These are phyloP conservation scores for Gynandropsis gynandra DNA, from an alignment of 345 rosid genomes.

Conservation along the genomic window DNA sequence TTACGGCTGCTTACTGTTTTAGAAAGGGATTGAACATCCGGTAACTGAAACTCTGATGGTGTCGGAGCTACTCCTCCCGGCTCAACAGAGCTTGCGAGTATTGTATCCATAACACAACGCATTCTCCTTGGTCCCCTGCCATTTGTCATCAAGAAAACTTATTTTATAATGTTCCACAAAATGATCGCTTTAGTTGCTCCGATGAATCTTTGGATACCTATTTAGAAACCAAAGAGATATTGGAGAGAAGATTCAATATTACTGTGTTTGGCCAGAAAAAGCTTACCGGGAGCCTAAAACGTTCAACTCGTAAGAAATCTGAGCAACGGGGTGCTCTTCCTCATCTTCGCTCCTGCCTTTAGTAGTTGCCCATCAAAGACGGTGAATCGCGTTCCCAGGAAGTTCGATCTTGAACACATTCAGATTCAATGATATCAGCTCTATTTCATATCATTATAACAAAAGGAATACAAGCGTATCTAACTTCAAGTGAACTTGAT, in stretches of 20 bases:
- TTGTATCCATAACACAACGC: conserved; percentile 50
- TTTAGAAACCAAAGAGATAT: not conserved
- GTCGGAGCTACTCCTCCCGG: conserved; percentile 21
- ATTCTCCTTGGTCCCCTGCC: conserved; percentile 79
- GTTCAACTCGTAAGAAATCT: conserved; percentile 60
- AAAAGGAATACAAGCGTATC: not conserved
- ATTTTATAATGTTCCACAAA: too few species aligned
- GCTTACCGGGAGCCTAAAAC: conserved; percentile 60
- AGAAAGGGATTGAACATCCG: conserved; percentile 45
- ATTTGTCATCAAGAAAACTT: conserved; percentile 2
- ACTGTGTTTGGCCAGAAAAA: not conserved
- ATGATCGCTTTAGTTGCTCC: not conserved
- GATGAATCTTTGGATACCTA: not conserved
- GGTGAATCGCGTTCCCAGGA: conserved; percentile 67
- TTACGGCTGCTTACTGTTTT: conserved; percentile 14
- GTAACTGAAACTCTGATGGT: conserved; percentile 27
- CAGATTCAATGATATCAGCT: conserved; percentile 17
- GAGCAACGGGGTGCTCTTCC: conserved; percentile 51
- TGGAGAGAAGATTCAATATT: not conserved
- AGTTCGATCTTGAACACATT: conserved; percentile 53
- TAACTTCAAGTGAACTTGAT: conserved; percentile 7
- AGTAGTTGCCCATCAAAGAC: conserved; percentile 47
- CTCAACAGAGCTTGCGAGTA: conserved; percentile 43
- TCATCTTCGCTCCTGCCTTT: conserved; percentile 37
- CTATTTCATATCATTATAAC: not conserved